Conservation (phyloP, 306 rosid species). For the Gleditsia sinensis region DNA sequence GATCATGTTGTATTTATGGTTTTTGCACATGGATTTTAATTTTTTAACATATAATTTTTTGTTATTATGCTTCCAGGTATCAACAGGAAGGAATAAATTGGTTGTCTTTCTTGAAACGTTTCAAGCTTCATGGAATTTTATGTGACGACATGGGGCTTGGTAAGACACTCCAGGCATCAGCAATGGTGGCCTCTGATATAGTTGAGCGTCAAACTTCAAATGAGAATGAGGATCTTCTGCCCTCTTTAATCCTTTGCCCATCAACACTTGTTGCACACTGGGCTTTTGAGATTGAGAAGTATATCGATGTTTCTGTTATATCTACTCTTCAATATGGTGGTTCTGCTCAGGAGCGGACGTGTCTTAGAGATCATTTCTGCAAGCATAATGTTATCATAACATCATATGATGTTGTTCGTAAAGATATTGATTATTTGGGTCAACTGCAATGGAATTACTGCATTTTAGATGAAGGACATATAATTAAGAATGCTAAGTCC, state of each 20-base stretch:
- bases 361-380: conserved; percentile 69
- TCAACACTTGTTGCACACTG: conserved; percentile 98
- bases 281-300: conserved; percentile 97
- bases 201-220: conserved; percentile 59
- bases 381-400: conserved; percentile 86
- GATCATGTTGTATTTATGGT: not conserved
- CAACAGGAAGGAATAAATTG: conserved; percentile 99
- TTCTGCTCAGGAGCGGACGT: conserved; percentile 73
- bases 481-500: conserved; percentile 92
- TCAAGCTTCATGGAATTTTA: conserved; percentile 99
- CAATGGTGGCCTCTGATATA: conserved; percentile 89
- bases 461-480: conserved; percentile 95
- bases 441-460: conserved; percentile 83
- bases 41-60: conserved; percentile 17
- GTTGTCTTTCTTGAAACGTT: conserved; percentile 93
- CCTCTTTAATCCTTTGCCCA: conserved; percentile 91
- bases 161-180: conserved; percentile 96
- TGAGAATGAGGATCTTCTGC: conserved; percentile 51
- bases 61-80: conserved; percentile 61
- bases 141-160: conserved; percentile 99
- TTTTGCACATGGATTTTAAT: not conserved
- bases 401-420: conserved; percentile 93
- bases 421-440: conserved; percentile 80
- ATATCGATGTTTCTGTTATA: conserved; percentile 72
- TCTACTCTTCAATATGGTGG: conserved; percentile 94